A percentile compares a stretch with the other conserved stretches of the same genome.
These are phyloP conservation scores for Mycena venus DNA, from an alignment of 768 basidiomycete genomes.

Conservation along the genomic window DNA sequence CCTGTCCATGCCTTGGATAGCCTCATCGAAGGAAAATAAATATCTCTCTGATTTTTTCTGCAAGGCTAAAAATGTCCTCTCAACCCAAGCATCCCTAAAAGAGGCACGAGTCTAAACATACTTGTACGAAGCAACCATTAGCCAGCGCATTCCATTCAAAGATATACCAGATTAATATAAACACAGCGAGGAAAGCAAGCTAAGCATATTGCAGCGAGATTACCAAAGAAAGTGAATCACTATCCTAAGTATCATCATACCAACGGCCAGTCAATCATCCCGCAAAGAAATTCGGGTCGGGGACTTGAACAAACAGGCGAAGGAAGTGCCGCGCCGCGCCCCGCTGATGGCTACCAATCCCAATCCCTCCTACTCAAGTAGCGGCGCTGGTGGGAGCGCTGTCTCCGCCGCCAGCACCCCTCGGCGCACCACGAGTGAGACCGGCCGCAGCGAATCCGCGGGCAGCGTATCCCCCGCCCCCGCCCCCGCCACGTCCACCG, in stretches of 20 bases:
- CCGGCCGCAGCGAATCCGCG: constrained; percentile 81
- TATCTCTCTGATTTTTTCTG: too few species aligned
- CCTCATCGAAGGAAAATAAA: too few species aligned
- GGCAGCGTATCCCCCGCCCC: constrained; percentile 70
- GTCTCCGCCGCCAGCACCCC: constrained; percentile 22
- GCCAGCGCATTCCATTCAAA: constrained; percentile 6
- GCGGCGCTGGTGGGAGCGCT: background rate
- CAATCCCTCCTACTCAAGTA: background rate
- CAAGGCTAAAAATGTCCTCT: too few species aligned
- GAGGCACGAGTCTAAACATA: too few species aligned
- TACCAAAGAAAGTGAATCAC: constrained; percentile 3
- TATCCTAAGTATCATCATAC: background rate
- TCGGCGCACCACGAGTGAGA: constrained; percentile 57
- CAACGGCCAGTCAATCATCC: constrained; percentile 13
- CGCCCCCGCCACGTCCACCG: constrained; percentile 57
- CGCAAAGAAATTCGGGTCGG: background rate
- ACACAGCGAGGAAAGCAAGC: constrained; percentile 22
- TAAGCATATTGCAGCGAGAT: constrained; percentile 15
- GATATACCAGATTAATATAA: constrained; percentile 27
- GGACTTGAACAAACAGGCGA: constrained; percentile 7
- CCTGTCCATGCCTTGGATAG: too few species aligned
- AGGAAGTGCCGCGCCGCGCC: constrained; percentile 1
- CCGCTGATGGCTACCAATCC: background rate
- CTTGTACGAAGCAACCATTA: too few species aligned
- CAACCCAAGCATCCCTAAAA: too few species aligned